These are phyloP conservation scores for Wilcoxina mikolae DNA, from an alignment of 495 filamentous ascomycete species.

Conservation along the genomic window DNA sequence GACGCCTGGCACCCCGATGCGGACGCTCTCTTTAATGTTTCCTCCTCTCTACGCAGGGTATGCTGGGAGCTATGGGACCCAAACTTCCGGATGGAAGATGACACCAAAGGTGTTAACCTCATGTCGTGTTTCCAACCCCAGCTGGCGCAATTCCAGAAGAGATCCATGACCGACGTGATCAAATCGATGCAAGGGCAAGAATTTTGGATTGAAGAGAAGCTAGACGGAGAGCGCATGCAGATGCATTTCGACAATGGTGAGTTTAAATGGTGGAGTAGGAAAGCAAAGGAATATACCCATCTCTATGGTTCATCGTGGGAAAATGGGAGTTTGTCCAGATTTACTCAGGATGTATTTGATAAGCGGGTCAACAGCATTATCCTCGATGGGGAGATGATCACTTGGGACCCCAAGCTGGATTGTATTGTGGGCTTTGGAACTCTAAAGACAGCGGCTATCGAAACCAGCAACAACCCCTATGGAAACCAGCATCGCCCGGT, in stretches of 20 bases:
- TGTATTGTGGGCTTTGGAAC: conserved; percentile 81
- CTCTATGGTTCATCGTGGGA: conserved; percentile 69
- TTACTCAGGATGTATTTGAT: conserved; percentile 64
- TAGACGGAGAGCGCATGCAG: conserved; percentile 95
- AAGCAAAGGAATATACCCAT: conserved; percentile 93
- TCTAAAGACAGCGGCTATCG: conserved; percentile 78
- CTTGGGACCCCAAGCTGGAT: conserved; percentile 84
- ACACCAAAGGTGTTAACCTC: conserved; percentile 42
- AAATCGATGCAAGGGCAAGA: conserved; percentile 55
- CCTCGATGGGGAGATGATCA: conserved; percentile 95
- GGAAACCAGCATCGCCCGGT: conserved; percentile 60
- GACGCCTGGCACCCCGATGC: conserved; percentile 83
- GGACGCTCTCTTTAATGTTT: conserved; percentile 78
- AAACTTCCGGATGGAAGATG: conserved; percentile 53
- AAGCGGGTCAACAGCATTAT: conserved; percentile 66
- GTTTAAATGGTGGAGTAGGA: conserved; percentile 88
- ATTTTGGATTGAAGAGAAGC: conserved; percentile 97
- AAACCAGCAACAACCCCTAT: conserved; percentile 64
- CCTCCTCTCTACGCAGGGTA: conserved; percentile 73
- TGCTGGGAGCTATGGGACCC: conserved; percentile 90
- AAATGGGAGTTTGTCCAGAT: conserved; percentile 63
- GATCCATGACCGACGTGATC: conserved; percentile 66
- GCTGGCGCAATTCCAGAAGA: conserved; percentile 87
- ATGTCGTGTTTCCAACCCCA: conserved; percentile 98
- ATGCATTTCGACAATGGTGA: conserved; percentile 75